These are phyloP conservation scores for Gossypium australe DNA, from an alignment of 345 rosid species.

Conservation along the genomic window DNA sequence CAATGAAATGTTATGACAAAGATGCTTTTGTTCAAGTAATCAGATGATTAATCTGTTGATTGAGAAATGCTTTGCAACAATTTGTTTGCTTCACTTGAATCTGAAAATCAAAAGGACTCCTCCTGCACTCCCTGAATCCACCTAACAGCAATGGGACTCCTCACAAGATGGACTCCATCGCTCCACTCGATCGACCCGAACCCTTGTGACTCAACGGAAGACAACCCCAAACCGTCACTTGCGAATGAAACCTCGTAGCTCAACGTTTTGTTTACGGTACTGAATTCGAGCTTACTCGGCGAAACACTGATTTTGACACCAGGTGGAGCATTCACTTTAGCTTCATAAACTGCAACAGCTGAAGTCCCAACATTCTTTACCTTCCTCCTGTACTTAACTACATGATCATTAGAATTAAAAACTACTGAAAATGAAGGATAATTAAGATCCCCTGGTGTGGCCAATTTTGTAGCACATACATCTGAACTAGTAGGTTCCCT, in stretches of 20 bases:
- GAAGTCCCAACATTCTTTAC: constrained; percentile 66
- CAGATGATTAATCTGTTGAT: neutral
- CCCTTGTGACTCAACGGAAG: constrained; percentile 24
- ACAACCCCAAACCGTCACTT: constrained; percentile 33
- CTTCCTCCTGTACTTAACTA: constrained; percentile 46
- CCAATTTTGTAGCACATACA: constrained; percentile 29
- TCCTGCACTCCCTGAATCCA: neutral
- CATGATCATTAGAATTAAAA: constrained; percentile 28
- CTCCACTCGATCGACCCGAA: constrained; percentile 83
- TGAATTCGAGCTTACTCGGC: constrained; percentile 65
- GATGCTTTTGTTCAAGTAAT: neutral
- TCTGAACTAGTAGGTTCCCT: constrained; percentile 36
- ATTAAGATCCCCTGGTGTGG: constrained; percentile 60
- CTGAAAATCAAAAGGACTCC: neutral
- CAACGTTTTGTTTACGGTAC: constrained; percentile 33
- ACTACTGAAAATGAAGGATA: constrained; percentile 69
- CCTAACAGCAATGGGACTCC: constrained; percentile 9
- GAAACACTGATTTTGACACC: constrained; percentile 50
- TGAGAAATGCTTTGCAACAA: too few species aligned
- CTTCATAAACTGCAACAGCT: constrained; percentile 52
- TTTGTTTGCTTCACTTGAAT: neutral
- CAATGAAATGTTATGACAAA: neutral
- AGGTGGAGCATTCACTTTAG: constrained; percentile 47
- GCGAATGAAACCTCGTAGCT: constrained; percentile 58
- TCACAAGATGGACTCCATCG: constrained; percentile 27